phyloP scores from a whole-genome alignment of 805 yeast genomes.

The Candida michaelii region DNA sequence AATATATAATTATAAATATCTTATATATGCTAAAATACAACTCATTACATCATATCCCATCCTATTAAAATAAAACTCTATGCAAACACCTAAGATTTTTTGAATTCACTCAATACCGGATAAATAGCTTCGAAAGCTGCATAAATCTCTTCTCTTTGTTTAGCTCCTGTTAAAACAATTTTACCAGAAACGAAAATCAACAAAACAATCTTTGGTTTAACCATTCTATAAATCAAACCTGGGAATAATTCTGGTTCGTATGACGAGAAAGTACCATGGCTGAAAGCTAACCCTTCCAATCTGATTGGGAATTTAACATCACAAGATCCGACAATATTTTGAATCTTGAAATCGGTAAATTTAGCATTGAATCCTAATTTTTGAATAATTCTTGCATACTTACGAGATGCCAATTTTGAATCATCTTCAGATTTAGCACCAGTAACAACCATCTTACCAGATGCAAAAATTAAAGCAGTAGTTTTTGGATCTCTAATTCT shows the following conservation, averaged over 20 bases:
- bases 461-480: conserved; percentile 95
- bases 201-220: conserved; percentile 94
- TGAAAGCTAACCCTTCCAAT: conserved; percentile 94
- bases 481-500: conserved; percentile 99
- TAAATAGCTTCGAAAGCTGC: conserved; percentile 98
- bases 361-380: conserved; percentile 97
- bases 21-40: conserved; percentile 13
- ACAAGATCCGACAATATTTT: conserved; percentile 97
- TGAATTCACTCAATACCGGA: conserved; percentile 96
- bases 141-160: conserved; percentile 97
- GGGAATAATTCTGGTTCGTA: conserved; percentile 98
- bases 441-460: conserved; percentile 99
- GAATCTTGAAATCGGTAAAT: conserved; percentile 96
- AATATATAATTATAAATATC: conserved; percentile 2
- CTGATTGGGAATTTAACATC: conserved; percentile 98
- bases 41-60: conserved; percentile 2
- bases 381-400: conserved; percentile 96
- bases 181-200: conserved; percentile 96
- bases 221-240: conserved; percentile 98
- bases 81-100: conserved; percentile 55
- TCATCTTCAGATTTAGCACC: conserved; percentile 99
- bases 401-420: conserved; percentile 95
- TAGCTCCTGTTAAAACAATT: conserved; percentile 97
- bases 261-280: conserved; percentile 98
- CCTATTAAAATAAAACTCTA: not conserved